Base-by-base conservation (phyloP, 148 eudicot species). In the Spergularia marina region DNA sequence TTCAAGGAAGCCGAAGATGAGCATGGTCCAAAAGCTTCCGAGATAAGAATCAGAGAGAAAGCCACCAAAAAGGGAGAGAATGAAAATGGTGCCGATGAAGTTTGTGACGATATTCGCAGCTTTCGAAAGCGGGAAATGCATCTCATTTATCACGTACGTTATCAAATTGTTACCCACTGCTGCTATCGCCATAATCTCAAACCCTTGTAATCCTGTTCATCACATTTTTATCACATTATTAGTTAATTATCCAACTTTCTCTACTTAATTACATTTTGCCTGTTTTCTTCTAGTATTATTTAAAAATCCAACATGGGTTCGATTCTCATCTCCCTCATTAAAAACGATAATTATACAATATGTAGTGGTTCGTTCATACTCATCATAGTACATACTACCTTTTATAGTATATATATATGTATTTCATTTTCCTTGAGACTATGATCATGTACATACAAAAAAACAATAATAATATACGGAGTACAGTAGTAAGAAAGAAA, bases 21-120 rank as follows among this genome's bases (percentile, higher is more conserved):
- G 98, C 87, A 92, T 89, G 85, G 99, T 91, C 99, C 99, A 92
- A 78, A 92, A 96, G 88, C 90, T 83, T 25, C 97, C 98, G 70
- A 96, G 94, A 69, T 87, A 91, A 55, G 98, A 92, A 72, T 96
- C 99, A 17, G 99, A 92, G 54, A 96, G 94, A 82, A 82, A 91
- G 70, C 99, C 99, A 25, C 99, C 99, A 73, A 91, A 76, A 60
- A 96, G 97, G 12, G 98, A 84, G 55, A 92, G 86, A 7, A 96
- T 74, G 83, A 96, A 96, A 75, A 92, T 69, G 52, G 99, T 96
- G 36, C 99, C 99, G 4, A 96, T 75, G 66, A 96, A 96, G 83
- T 96, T 96, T 44, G 99, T 96, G 1, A 96, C 99, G 4, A 89
- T 85, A 71, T 96, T 96, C 16, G 99, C 99, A 0, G 99, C 86